Evolutionary conservation across 495 filamentous ascomycete genomes (phyloP), one percentile per base, ranked within the genome.

Genomic region (Aspergillus ellipticus): DNA sequence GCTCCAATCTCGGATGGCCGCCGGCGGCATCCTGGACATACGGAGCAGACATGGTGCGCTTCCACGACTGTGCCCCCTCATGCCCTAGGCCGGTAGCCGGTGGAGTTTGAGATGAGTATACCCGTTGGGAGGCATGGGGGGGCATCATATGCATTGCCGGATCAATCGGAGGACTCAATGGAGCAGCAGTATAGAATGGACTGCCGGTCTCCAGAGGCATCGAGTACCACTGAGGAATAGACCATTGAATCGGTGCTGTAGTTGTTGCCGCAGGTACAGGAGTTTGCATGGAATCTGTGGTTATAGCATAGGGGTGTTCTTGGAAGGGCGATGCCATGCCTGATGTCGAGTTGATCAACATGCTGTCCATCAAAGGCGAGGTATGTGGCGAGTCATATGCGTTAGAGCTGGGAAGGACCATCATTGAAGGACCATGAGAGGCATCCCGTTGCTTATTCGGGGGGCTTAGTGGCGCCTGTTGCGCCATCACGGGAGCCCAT

Each of bases 171-270:
- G 65, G 57, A 11, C 56, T 56, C 50, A 71, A 45, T 39, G 70
- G 69, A 16, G 67, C 60, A 16, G 66, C 47, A 5, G 62, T 55
- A 37, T 70, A 72, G 13, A 56, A 58, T 8, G 66, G 73, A 22
- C 64, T 63, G 39, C 62, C 59, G 11, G 64, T 55, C 19, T 73
- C 73, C 16, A 71, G 62, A 31, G 71, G 59, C 57, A 74, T 61
- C 6, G 62, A 51, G 53, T 72, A 74, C 73, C 73, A 75, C 39
- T 66, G 65, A 17, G 60, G 56, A 9, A 66, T 52, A 31, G 56
- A 67, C 71, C 50, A 68, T 53, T 17, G 68, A 62, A 50, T 65
- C 48, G 45, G 64, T 42, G 41, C 61, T 22, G 61, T 46, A 2
- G 63, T 48, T 52, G 67, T 58, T 10, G 57, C 41, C 39, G 63